Base-by-base conservation (phyloP, 192 early-diverging fungal species). In the Gorgonomyces haynaldii region DNA sequence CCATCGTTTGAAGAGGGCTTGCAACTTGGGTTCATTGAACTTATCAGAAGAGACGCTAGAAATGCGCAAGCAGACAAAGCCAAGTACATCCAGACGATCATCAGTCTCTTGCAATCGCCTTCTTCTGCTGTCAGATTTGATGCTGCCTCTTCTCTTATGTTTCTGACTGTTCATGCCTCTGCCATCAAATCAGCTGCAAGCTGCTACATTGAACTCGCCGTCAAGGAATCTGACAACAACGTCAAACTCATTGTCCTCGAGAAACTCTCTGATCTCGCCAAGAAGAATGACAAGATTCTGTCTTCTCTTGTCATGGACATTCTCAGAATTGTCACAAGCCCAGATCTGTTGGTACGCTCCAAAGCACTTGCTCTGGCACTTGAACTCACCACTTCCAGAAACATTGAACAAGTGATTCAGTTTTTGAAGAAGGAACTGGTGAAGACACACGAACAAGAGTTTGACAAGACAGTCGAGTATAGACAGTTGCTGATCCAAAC, bases 281-380 rank as follows among this genome's bases (percentile, higher is more conserved):
- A 77, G 45, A 89, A 91, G 58, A 85, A 96, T 58, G 87, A 86
- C 32, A 72, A 81, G 52, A 79, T 91, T 21, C 59, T 97, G 32
- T 90, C 91, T 53, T 89, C 92, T 45, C 62, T 90, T 35, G 89
- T 88, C n/a, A 91, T 97, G 86, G 96, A 98, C 61, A 81, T 96
- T 59, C 68, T 97, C 48, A 83, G 89, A 24, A 88, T 98, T 12
- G 62, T 95, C 21, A 64, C 73, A 17, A 85, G 87, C 45, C 91
- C 93, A 37, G 96, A 98, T 56, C 79, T 98, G 59, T 88, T 85
- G 45, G 96, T 98, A 28, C 84, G 96, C 25, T 77, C 81, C 54
- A 91, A 88, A 64, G 84, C 79, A 37, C 60, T 96, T 24, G 64
- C 66, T 15, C 88, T 97, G 40, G 86, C 86, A 41, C 76, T 96